Conservation (phyloP, 208 protist species). For the Crithidia brevicula region DNA sequence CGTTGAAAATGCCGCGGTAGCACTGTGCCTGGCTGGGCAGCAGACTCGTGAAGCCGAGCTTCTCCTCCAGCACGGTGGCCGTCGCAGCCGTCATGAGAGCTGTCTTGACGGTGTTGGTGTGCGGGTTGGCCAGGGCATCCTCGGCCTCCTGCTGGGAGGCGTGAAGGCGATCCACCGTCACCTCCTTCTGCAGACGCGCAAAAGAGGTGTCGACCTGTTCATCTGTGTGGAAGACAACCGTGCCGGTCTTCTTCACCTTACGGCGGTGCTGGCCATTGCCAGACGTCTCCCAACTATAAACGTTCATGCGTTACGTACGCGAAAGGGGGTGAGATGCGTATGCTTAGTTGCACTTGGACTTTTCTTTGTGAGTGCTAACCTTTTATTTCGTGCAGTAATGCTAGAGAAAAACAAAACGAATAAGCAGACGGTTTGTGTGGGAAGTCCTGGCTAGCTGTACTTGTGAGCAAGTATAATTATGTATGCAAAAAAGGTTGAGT, state of each 20-base stretch:
- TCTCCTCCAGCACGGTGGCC: slow-evolving; percentile 45
- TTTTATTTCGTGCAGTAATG: too few relatives aligned
- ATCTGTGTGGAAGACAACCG: slow-evolving; percentile 84
- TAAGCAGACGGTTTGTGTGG: too few relatives aligned
- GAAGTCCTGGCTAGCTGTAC: too few relatives aligned
- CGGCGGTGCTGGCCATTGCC: slow-evolving; percentile 40
- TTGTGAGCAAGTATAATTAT: too few relatives aligned
- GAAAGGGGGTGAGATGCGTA: background rate
- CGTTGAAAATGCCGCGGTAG: slow-evolving; percentile 86
- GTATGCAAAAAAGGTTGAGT: too few relatives aligned
- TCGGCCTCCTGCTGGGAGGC: slow-evolving; percentile 20
- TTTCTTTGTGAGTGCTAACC: too few relatives aligned
- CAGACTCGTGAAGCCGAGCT: slow-evolving; percentile 64
- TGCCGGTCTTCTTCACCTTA: slow-evolving; percentile 87
- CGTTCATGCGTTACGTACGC: slow-evolving; percentile 20
- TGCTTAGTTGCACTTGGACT: background rate
- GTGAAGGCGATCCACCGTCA: slow-evolving; percentile 36
- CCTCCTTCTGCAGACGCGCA: slow-evolving; percentile 69
- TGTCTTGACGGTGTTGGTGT: slow-evolving; percentile 35
- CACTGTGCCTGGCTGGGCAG: slow-evolving; percentile 88
- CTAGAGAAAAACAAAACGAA: too few relatives aligned
- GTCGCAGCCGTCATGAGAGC: slow-evolving; percentile 77
- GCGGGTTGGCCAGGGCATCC: slow-evolving; percentile 29
- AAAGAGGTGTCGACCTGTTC: slow-evolving; percentile 67
- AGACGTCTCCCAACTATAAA: slow-evolving; percentile 87